Conservation (phyloP, 768 basidiomycete genomes). For the Russula abietina region DNA sequence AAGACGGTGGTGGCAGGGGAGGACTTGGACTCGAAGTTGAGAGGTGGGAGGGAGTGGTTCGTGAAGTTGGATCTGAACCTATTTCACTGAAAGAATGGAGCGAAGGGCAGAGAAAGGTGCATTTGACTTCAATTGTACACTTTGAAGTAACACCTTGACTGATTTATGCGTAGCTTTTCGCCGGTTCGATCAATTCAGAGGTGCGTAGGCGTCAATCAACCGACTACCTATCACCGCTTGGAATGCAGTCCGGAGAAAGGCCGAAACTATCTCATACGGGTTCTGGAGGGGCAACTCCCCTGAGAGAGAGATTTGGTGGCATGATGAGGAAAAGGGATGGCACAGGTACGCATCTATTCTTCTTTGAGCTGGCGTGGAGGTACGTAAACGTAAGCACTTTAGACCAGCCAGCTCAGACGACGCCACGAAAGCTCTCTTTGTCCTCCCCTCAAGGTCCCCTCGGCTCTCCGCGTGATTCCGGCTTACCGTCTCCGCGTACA, state of each 20-base stretch:
- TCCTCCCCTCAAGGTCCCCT: conserved; percentile 53
- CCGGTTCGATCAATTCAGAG: conserved; percentile 79
- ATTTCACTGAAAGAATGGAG: conserved; percentile 70
- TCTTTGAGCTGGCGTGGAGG: neutral
- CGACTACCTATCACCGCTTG: conserved; percentile 60
- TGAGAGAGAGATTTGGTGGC: conserved; percentile 61
- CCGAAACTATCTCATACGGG: conserved; percentile 49
- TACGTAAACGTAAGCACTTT: conserved; percentile 18
- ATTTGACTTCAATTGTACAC: conserved; percentile 21
- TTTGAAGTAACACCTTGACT: neutral
- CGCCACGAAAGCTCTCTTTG: conserved; percentile 65
- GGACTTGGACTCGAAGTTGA: conserved; percentile 81
- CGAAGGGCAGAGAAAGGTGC: conserved; percentile 84
- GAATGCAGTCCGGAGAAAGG: conserved; percentile 51
- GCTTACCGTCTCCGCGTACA: conserved; percentile 58
- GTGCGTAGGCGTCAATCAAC: conserved; percentile 78
- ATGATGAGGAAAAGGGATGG: conserved; percentile 63
- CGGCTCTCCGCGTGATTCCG: conserved; percentile 52
- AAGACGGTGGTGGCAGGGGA: conserved; percentile 66
- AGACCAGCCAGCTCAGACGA: conserved; percentile 54
- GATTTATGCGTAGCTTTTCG: conserved; percentile 54
- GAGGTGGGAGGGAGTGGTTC: conserved; percentile 83
- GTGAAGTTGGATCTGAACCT: conserved; percentile 68
- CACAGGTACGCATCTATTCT: conserved; percentile 43
- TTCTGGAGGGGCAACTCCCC: conserved; percentile 45